phyloP scores from a whole-genome alignment of 2,329 filamentous ascomycete genomes.

The Trichoderma koningiopsis region DNA sequence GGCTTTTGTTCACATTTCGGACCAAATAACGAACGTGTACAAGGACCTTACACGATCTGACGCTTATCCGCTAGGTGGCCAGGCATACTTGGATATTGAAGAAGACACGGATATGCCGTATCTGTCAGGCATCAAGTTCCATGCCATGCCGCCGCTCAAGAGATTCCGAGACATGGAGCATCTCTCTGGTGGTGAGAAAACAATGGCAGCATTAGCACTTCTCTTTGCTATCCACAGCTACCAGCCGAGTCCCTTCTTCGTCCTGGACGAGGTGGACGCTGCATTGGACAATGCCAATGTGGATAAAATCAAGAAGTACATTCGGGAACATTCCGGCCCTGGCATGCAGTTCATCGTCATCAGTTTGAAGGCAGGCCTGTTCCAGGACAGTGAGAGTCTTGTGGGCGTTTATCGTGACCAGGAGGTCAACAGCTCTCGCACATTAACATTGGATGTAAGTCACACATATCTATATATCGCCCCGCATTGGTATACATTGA shows the following conservation, averaged over 20 bases:
- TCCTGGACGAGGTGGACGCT: constrained; percentile 96
- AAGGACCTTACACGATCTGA: constrained; percentile 89
- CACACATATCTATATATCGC: neutral
- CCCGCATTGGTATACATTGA: neutral
- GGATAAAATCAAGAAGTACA: constrained; percentile 93
- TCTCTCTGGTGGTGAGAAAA: constrained; percentile 95
- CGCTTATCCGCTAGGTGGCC: constrained; percentile 90
- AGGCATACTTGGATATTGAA: constrained; percentile 83
- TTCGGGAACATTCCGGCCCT: constrained; percentile 87
- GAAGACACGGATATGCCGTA: constrained; percentile 97
- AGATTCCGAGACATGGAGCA: constrained; percentile 99
- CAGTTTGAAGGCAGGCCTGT: constrained; percentile 89
- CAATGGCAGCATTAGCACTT: constrained; percentile 94
- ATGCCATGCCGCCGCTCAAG: constrained; percentile 97
- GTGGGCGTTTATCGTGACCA: constrained; percentile 97
- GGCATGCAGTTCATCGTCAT: constrained; percentile 99
- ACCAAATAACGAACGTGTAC: constrained; percentile 92
- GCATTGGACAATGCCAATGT: constrained; percentile 98
- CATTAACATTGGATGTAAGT: constrained; percentile 93
- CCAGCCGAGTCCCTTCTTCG: constrained; percentile 95
- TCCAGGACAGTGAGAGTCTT: constrained; percentile 93
- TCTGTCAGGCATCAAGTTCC: constrained; percentile 93
- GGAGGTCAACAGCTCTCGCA: constrained; percentile 86
- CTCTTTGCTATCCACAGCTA: constrained; percentile 97
- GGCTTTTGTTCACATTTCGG: constrained; percentile 91